A percentile compares a stretch with the other conserved stretches of the same genome.
Evolutionary conservation across 768 basidiomycete species (phyloP).

Genomic region (Tricholoma furcatifolium): DNA sequence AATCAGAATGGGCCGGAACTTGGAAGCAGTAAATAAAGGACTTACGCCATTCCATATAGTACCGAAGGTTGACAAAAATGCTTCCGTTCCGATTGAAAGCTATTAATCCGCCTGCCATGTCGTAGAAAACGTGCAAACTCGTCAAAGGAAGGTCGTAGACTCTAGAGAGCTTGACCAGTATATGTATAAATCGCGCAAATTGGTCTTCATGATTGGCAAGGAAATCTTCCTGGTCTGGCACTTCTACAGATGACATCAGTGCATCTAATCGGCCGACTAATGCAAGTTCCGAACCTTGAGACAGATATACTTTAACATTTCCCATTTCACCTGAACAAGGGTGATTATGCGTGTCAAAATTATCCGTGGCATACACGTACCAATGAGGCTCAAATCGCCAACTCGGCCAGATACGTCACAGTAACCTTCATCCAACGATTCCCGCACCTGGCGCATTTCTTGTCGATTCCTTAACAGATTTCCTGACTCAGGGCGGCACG

Average conservation of each 20-base stretch:
- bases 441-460: slow-evolving; percentile 70
- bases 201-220: slow-evolving; percentile 52
- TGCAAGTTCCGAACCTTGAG: slow-evolving; percentile 47
- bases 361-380: slow-evolving; percentile 31
- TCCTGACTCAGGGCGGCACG: slow-evolving; percentile 67
- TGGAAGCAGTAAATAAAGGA: slow-evolving; percentile 14
- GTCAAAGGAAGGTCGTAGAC: slow-evolving; percentile 74
- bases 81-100: slow-evolving; percentile 92
- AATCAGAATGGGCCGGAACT: neutral
- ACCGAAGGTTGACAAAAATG: slow-evolving; percentile 86
- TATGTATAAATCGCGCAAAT: slow-evolving; percentile 69
- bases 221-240: slow-evolving; percentile 48
- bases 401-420: slow-evolving; percentile 72
- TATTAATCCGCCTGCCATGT: slow-evolving; percentile 75
- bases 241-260: slow-evolving; percentile 41
- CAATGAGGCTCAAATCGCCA: slow-evolving; percentile 61
- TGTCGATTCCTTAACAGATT: slow-evolving; percentile 61
- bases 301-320: slow-evolving; percentile 58
- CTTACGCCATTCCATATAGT: slow-evolving; percentile 86
- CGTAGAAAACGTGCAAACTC: slow-evolving; percentile 86
- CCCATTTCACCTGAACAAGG: slow-evolving; percentile 53
- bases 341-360: neutral
- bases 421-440: slow-evolving; percentile 77
- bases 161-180: slow-evolving; percentile 62
- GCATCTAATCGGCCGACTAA: neutral